Evolutionary conservation across 495 filamentous ascomycete species (phyloP).

Genomic region (Parmelia sp.): DNA sequence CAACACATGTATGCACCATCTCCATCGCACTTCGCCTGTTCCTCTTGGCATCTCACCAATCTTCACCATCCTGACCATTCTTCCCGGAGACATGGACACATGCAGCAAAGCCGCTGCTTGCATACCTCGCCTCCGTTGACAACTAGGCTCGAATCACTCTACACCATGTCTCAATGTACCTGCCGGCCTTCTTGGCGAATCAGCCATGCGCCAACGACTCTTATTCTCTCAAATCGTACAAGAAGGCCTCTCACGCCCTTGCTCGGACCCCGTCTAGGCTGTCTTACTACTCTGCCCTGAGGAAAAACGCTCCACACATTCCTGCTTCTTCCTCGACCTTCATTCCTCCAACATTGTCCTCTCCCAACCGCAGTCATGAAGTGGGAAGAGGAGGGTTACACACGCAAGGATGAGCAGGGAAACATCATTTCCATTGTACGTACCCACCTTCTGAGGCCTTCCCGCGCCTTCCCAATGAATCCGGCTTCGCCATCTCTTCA

Average conservation of each 20-base stretch:
- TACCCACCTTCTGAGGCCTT: background rate
- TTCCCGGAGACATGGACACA: background rate
- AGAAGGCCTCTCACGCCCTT: background rate
- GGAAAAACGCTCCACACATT: background rate
- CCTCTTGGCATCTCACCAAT: background rate
- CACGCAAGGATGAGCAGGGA: constrained; percentile 16
- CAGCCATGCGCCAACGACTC: background rate
- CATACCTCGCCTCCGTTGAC: background rate
- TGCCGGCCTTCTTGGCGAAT: background rate
- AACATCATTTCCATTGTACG: constrained; percentile 17
- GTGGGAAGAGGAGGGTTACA: constrained; percentile 18
- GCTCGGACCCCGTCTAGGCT: background rate
- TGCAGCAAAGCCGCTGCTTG: background rate
- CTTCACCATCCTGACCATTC: too few species aligned
- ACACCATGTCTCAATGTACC: background rate
- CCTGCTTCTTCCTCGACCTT: background rate
- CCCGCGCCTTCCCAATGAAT: too few species aligned
- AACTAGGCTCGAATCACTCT: background rate
- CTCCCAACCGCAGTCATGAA: constrained; percentile 8
- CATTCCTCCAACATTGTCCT: background rate
- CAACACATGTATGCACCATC: background rate
- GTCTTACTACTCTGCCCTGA: too few species aligned
- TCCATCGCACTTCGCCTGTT: background rate
- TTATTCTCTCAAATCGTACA: background rate
- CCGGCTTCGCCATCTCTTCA: too few species aligned